Evolutionary conservation across 164 flowering plant genomes (phyloP).

Genomic region (Echeveria elegans): DNA sequence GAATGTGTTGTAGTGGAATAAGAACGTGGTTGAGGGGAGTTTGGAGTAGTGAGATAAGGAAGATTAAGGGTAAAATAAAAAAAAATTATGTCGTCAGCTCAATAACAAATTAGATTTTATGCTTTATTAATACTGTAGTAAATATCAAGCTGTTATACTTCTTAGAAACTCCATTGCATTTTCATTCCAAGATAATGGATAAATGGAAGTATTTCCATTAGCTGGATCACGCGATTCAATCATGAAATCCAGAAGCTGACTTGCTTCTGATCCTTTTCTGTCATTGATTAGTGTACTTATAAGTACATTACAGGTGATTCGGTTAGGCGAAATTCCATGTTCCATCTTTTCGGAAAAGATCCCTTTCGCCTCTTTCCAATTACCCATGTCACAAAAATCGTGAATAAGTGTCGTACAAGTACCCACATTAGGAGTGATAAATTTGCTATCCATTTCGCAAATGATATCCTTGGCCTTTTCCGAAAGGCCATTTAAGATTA

Average conservation of each 20-base stretch:
- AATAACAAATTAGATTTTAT: no score
- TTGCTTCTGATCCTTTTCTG: constrained; percentile 6
- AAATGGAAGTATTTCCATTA: background rate
- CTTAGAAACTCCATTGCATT: background rate
- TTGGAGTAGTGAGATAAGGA: no score
- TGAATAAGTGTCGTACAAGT: background rate
- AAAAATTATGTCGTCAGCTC: no score
- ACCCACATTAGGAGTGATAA: background rate
- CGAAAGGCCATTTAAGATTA: background rate
- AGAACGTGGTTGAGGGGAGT: no score
- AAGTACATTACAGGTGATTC: background rate
- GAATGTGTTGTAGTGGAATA: no score
- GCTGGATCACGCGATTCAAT: background rate
- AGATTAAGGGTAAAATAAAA: no score
- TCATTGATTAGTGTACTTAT: constrained; percentile 1
- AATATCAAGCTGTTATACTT: background rate
- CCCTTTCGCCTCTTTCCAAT: constrained; percentile 9
- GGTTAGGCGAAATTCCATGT: constrained; percentile 10
- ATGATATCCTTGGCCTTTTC: background rate
- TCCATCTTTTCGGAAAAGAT: constrained; percentile 3
- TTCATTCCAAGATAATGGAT: background rate
- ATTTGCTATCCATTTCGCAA: background rate
- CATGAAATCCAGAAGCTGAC: constrained; percentile 4
- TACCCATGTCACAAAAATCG: constrained; percentile 1
- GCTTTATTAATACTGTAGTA: no score